Percentiles rank a stretch among this genome's conserved stretches.
phyloP scores from a whole-genome alignment of 2,329 filamentous ascomycete species.

The Ophiostoma ulmi region DNA sequence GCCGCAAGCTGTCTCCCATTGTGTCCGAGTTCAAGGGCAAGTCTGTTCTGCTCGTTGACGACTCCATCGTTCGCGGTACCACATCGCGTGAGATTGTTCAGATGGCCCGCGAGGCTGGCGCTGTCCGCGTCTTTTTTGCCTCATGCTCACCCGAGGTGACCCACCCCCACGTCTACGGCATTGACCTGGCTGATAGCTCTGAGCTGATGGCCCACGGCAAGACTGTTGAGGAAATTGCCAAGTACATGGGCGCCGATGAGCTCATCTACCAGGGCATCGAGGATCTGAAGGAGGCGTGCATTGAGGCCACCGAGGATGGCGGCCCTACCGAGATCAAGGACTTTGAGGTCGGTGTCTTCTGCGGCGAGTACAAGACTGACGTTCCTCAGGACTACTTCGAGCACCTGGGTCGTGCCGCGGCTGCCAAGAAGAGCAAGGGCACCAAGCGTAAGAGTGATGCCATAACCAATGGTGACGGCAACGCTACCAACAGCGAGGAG shows the following conservation, averaged over 20 bases:
- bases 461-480: neutral
- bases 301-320: constrained; percentile 57
- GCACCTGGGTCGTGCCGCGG: constrained; percentile 66
- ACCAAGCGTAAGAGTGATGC: constrained; percentile 15
- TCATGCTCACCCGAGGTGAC: constrained; percentile 81
- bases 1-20: constrained; percentile 85
- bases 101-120: constrained; percentile 41
- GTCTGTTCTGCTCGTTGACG: constrained; percentile 79
- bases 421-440: constrained; percentile 46
- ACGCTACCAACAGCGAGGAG: neutral
- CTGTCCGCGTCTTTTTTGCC: constrained; percentile 52
- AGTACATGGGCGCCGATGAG: constrained; percentile 41
- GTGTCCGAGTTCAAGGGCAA: constrained; percentile 75
- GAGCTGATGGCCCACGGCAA: constrained; percentile 31
- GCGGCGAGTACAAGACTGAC: constrained; percentile 76
- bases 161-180: constrained; percentile 68
- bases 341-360: constrained; percentile 92
- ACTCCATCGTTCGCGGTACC: constrained; percentile 55
- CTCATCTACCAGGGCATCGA: constrained; percentile 60
- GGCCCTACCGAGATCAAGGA: constrained; percentile 39
- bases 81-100: constrained; percentile 58
- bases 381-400: constrained; percentile 78
- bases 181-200: constrained; percentile 41
- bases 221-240: constrained; percentile 40
- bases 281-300: constrained; percentile 75